Evolutionary conservation across 495 filamentous ascomycete genomes (phyloP), one percentile per base, ranked within the genome.

Genomic region (Hyaloscypha variabilis): DNA sequence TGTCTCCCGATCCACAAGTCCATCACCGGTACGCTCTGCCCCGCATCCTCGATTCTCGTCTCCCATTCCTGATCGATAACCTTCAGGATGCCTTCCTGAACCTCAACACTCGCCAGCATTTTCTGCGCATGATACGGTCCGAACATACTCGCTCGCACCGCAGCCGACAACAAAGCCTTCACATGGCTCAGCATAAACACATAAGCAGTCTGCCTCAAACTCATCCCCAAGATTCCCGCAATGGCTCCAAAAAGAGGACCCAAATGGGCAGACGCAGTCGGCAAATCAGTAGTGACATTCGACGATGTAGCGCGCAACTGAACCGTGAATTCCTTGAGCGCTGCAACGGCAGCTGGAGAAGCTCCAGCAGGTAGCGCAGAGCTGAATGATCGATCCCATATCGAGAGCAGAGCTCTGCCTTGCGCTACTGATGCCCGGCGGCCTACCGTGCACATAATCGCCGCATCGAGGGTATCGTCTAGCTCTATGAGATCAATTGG

Each of bases 1-100:
- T 99, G 95, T 74, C 95, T 86, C 13, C 96, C 95, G 63, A 96
- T 81, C 92, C 94, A 99, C 52, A 99, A 73, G 83, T 99, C 95
- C 81, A 97, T 84, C 21, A 89, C 86, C 8, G 94, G 93, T 46
- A 94, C 90, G 28, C 81, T 84, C 80, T 97, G 93, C n/a, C 90
- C 94, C 1, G 93, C 94, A 72, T 91, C 83, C 66, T 93, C 91
- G 4, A 91, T 81, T 8, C 63, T 69, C 52, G 76, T 81, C 14
- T 77, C 68, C 79, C 82, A 81, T 64, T 91, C 88, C 63, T 82
- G 73, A 62, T 82, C 78, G 57, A 97, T 79, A 52, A 84, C 81
- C n/a, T 76, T 78, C 67, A 79, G 74, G 36, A 97, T 87, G 67
- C 85, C 75, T 49, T 73, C 78, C 75, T 88, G 87, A 66, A 94